Evolutionary conservation across 208 protist genomes (phyloP).

Genomic region (Phytomonas sp.): DNA sequence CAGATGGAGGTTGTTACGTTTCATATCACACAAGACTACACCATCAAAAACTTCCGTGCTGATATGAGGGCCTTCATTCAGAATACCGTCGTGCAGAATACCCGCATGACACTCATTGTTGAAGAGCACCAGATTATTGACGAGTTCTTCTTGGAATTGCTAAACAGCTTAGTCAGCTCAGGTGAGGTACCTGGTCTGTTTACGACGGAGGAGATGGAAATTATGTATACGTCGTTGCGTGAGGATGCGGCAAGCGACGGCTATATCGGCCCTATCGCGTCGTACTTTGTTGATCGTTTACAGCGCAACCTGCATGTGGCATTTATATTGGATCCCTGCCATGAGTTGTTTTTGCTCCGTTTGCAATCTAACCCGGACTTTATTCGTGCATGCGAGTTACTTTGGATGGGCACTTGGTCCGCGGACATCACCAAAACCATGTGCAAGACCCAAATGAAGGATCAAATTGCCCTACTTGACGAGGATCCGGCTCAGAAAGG

Average conservation of each 20-base stretch:
- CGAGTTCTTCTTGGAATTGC: conserved; percentile 94
- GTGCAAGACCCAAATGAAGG: conserved; percentile 69
- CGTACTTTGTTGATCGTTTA: conserved; percentile 85
- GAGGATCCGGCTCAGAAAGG: conserved; percentile 52
- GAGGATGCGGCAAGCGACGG: conserved; percentile 83
- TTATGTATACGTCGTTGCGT: conserved; percentile 85
- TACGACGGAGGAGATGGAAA: conserved; percentile 94
- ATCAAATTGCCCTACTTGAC: conserved; percentile 64
- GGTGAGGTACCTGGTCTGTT: conserved; percentile 95
- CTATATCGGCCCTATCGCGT: conserved; percentile 69
- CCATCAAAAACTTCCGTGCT: conserved; percentile 80
- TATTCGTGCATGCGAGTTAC: conserved; percentile 88
- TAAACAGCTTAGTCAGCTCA: conserved; percentile 39
- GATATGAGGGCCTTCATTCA: conserved; percentile 81
- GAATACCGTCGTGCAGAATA: conserved; percentile 65
- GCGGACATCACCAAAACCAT: conserved; percentile 74
- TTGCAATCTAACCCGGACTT: conserved; percentile 94
- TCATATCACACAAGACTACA: conserved; percentile 88
- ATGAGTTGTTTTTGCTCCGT: conserved; percentile 81
- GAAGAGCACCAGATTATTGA: conserved; percentile 95
- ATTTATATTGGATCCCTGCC: conserved; percentile 89
- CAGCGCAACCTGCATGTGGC: conserved; percentile 90
- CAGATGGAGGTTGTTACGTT: conserved; percentile 83
- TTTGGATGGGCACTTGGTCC: conserved; percentile 94
- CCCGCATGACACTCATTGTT: conserved; percentile 88